These are phyloP conservation scores for Entamoeba invadens DNA, from an alignment of 208 protist genomes.

Conservation along the genomic window DNA sequence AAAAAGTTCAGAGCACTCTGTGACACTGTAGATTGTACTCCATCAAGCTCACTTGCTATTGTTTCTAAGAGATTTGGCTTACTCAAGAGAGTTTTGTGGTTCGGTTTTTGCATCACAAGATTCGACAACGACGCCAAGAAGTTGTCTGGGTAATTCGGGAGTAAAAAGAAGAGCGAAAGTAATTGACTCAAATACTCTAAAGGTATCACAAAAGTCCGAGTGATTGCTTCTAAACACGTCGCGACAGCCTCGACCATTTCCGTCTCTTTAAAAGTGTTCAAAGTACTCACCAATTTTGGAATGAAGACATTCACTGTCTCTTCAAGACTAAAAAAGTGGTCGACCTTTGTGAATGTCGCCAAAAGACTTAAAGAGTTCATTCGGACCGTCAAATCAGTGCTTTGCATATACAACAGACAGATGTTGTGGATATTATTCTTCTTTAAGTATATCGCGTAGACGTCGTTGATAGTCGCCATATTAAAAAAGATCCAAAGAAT, in stretches of 20 bases:
- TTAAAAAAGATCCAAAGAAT: background rate
- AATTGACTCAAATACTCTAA: background rate
- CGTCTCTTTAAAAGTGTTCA: background rate
- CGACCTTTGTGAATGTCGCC: background rate
- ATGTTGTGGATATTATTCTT: background rate
- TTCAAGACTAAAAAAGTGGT: background rate
- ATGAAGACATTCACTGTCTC: background rate
- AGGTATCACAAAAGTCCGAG: background rate
- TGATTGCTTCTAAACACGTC: background rate
- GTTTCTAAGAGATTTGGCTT: background rate
- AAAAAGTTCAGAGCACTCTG: background rate
- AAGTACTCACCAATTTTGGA: background rate
- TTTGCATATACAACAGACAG: background rate
- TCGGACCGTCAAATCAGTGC: background rate
- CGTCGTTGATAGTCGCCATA: background rate
- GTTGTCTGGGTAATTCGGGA: background rate
- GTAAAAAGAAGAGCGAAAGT: background rate
- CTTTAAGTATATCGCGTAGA: too few species aligned
- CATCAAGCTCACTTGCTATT: background rate
- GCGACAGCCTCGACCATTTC: background rate
- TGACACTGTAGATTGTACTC: background rate
- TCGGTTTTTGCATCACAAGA: background rate
- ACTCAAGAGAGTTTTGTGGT: background rate
- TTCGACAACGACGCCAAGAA: background rate
- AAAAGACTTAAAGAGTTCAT: background rate